These are phyloP conservation scores for Balakata baccata DNA, from an alignment of 345 rosid genomes.

Conservation along the genomic window DNA sequence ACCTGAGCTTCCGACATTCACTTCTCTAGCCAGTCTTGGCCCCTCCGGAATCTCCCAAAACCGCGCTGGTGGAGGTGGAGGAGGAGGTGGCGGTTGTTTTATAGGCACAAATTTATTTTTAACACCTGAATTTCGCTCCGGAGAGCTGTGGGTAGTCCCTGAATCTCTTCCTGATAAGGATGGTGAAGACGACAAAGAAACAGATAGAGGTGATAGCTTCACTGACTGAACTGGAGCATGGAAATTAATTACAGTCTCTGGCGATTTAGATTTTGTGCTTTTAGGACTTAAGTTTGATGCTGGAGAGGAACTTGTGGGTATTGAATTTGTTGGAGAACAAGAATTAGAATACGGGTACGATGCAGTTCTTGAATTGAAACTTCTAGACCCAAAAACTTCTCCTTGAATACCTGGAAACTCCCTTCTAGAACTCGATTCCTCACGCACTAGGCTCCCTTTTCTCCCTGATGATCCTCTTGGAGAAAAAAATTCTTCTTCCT, in stretches of 20 bases:
- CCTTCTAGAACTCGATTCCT: conserved; percentile 47
- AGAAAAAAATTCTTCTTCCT: conserved; percentile 83
- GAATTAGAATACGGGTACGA: conserved; percentile 56
- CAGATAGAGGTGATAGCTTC: conserved; percentile 1
- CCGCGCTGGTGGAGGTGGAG: conserved; percentile 56
- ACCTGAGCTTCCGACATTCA: conserved; percentile 22
- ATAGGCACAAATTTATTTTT: conserved; percentile 19
- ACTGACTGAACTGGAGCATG: conserved; percentile 25
- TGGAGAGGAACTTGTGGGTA: conserved; percentile 41
- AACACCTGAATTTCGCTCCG: not conserved
- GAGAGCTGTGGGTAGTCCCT: conserved; percentile 16
- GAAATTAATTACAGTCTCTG: conserved; percentile 28
- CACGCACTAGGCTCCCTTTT: conserved; percentile 36
- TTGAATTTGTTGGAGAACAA: conserved; percentile 49
- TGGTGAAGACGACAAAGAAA: conserved; percentile 15
- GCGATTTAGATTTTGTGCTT: conserved; percentile 46
- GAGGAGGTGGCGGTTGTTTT: conserved; percentile 75
- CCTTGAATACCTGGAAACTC: conserved; percentile 30
- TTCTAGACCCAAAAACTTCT: conserved; percentile 45
- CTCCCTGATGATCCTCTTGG: conserved; percentile 78
- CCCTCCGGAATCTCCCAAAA: conserved; percentile 50
- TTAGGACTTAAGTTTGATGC: conserved; percentile 33
- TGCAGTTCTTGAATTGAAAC: conserved; percentile 64
- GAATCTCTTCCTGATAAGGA: conserved; percentile 12
- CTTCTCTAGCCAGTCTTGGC: conserved; percentile 2